Conservation (phyloP, 2,329 filamentous ascomycete genomes). For the Fusarium odoratissimum region DNA sequence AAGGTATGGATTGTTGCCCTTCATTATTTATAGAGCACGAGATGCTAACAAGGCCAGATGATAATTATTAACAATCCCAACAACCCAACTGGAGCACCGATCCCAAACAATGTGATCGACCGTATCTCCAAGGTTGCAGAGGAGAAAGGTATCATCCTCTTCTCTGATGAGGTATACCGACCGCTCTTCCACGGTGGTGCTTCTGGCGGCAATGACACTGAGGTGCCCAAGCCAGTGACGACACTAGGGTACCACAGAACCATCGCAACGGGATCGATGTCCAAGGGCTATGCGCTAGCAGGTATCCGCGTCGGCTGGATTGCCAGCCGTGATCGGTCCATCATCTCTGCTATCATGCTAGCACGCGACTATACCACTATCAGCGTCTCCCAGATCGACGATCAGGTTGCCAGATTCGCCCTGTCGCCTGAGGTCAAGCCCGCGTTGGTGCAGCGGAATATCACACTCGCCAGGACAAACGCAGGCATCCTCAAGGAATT, state of each 20-base stretch:
- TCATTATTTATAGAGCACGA: accelerated
- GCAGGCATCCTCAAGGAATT: constrained; percentile 74
- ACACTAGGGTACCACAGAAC: constrained; percentile 77
- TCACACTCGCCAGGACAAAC: constrained; percentile 73
- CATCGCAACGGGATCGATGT: constrained; percentile 82
- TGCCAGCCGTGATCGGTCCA: constrained; percentile 69
- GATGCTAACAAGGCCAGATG: constrained; percentile 47
- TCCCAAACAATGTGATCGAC: constrained; percentile 70
- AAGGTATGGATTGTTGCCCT: constrained; percentile 61
- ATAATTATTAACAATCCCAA: constrained; percentile 77
- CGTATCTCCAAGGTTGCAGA: constrained; percentile 72
- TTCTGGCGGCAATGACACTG: constrained; percentile 55
- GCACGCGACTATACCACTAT: constrained; percentile 88
- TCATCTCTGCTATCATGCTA: constrained; percentile 72
- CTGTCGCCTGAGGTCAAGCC: constrained; percentile 62
- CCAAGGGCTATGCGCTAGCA: constrained; percentile 85
- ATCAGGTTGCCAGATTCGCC: constrained; percentile 80
- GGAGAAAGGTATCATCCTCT: constrained; percentile 71
- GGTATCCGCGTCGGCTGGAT: constrained; percentile 88
- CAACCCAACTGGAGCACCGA: constrained; percentile 82
- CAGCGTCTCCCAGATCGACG: constrained; percentile 83
- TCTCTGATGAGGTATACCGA: constrained; percentile 85
- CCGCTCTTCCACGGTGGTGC: constrained; percentile 78
- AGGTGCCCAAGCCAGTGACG: constrained; percentile 72
- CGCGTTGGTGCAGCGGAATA: constrained; percentile 64